Percentiles rank a stretch among this genome's conserved stretches.
Conservation (phyloP, 2,329 filamentous ascomycete species). For the Purpureocillium lavendulum region DNA sequence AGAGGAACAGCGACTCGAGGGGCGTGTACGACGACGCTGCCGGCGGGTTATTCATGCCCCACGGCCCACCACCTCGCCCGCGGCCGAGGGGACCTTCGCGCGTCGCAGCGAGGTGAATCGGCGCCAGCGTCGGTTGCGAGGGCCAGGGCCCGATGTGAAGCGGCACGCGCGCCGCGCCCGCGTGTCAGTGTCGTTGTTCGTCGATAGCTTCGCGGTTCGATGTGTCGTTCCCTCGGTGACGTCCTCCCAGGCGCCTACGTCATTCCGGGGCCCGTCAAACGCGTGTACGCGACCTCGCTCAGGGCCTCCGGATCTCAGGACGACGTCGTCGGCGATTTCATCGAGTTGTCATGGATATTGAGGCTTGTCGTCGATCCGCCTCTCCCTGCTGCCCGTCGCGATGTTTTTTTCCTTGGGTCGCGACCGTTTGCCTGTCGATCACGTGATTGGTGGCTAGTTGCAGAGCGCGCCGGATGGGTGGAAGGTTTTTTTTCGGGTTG, state of each 20-base stretch:
- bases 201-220: neutral
- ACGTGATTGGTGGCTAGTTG: constrained; percentile 18
- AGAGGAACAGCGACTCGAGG: constrained; percentile 79
- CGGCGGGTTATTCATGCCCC: constrained; percentile 49
- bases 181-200: neutral
- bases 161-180: neutral
- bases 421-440: constrained; percentile 18
- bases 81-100: constrained; percentile 46
- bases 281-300: constrained; percentile 23
- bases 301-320: constrained; percentile 17
- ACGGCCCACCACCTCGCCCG: constrained; percentile 45
- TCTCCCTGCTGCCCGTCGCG: constrained; percentile 8
- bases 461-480: constrained; percentile 8
- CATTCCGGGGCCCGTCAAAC: constrained; percentile 16
- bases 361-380: constrained; percentile 13
- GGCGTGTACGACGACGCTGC: constrained; percentile 75
- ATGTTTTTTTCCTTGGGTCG: constrained; percentile 15
- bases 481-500: constrained; percentile 4
- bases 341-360: constrained; percentile 15
- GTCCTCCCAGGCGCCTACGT: constrained; percentile 11
- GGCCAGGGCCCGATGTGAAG: constrained; percentile 20
- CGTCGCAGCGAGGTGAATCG: constrained; percentile 43
- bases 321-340: constrained; percentile 17
- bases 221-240: neutral
- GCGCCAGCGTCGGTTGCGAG: constrained; percentile 32